Evolutionary conservation across 306 rosid genomes (phyloP).

Genomic region (Potentilla sterilis): DNA sequence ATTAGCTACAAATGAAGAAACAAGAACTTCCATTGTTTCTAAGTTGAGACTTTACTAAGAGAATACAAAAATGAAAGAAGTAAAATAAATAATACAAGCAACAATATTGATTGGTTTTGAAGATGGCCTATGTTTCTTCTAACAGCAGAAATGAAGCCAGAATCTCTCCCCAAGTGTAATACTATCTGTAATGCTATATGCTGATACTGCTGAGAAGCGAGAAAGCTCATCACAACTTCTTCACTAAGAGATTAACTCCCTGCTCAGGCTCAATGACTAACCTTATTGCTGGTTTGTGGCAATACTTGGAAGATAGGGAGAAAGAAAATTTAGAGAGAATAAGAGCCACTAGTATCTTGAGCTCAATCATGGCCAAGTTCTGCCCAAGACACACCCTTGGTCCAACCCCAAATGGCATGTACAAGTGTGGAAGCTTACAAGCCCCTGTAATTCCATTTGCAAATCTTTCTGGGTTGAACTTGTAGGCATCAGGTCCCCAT

Average conservation of each 20-base stretch:
- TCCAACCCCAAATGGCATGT: constrained; percentile 28
- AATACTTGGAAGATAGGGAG: constrained; percentile 9
- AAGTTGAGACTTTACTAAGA: too few relatives aligned
- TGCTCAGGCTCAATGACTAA: constrained; percentile 8
- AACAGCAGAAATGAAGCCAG: not conserved
- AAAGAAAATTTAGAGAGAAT: not conserved
- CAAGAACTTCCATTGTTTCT: too few relatives aligned
- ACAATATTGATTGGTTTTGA: too few relatives aligned
- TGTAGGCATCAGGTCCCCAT: constrained; percentile 29
- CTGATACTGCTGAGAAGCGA: not conserved
- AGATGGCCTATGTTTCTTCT: not conserved
- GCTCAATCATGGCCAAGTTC: constrained; percentile 25
- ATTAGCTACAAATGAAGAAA: too few relatives aligned
- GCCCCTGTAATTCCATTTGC: constrained; percentile 18
- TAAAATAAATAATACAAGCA: too few relatives aligned
- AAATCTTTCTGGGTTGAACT: constrained; percentile 28
- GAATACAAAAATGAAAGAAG: too few relatives aligned
- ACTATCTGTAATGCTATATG: not conserved
- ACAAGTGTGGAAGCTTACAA: constrained; percentile 32
- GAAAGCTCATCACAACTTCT: not conserved
- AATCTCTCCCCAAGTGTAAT: not conserved
- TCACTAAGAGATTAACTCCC: constrained; percentile 9
- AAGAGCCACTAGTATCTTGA: constrained; percentile 12
- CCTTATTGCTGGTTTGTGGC: constrained; percentile 8
- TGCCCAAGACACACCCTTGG: constrained; percentile 19